Base-by-base conservation (phyloP, 2,329 filamentous ascomycete species). In the Herpotrichia juniperi region DNA sequence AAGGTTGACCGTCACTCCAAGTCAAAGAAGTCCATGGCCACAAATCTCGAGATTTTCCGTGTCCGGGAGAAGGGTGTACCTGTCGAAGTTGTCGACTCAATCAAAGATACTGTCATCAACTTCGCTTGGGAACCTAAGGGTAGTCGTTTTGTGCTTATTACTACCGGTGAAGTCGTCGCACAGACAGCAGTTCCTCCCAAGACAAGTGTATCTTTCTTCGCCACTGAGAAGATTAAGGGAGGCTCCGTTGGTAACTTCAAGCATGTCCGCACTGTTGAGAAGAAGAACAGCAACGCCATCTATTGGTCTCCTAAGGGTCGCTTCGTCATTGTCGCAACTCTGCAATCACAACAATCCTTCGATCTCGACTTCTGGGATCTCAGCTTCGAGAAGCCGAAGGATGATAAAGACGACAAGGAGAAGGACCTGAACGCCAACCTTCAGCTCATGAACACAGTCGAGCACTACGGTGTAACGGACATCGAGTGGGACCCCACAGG, bases 91-190 rank as follows among this genome's bases (percentile, higher is more conserved):
- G 92, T 99, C 46, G 94, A 99, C 76, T 92, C 89, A 48, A 90
- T 99, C 78, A 97, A 97, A 79, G 94, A 97, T 70, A 96, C 93
- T 1, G 94, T 99, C 64, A 96, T 99, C 79, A 99, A 99, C 82
- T 99, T 99, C 72, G 92, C 94, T 9, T 99, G 94, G 94, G 94
- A 99, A 73, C 94, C 94, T 58, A 97, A 97, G 81, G 94, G 94
- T 57, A 93, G 96, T 75, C 88, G 94, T 32, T 99, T 99, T 74
- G 92, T 97, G 61, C 88, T 97, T 71, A 99, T 99, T 78, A 97
- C 93, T 30, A 94, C 91, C 16, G 89, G 91, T 10, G 94, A 99
- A 78, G 86, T 90, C 2, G 81, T 87, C 34, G 86, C 87, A 32
- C 86, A 87, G 37, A 87, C 90, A 10, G 92, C 90, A 11, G 92